Evolutionary conservation across 441 rosid genomes (phyloP).

Genomic region (Dalechampia spathulata): DNA sequence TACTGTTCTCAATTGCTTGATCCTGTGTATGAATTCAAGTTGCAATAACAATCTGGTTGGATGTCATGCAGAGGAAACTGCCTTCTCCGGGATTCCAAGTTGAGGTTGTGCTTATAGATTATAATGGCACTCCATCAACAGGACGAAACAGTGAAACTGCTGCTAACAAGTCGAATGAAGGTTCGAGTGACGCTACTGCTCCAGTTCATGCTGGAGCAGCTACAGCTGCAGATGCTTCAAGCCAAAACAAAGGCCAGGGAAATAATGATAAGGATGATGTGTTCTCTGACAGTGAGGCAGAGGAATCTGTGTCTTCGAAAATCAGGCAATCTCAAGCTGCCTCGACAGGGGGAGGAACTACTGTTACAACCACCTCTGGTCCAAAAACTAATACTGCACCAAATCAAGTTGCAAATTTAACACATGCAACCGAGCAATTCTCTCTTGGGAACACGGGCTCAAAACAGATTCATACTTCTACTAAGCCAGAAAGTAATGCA

Average conservation of each 20-base stretch:
- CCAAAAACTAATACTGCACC: conserved; percentile 28
- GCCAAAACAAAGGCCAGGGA: conserved; percentile 33
- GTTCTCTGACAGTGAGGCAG: conserved; percentile 78
- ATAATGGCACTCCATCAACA: conserved; percentile 29
- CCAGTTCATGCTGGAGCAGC: conserved; percentile 26
- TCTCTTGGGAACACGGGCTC: conserved; percentile 41
- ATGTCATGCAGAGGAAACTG: conserved; percentile 74
- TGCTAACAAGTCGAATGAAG: conserved; percentile 29
- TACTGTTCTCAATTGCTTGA: background rate
- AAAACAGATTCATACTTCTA: conserved; percentile 15
- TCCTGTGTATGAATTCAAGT: background rate
- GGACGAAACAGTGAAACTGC: conserved; percentile 27
- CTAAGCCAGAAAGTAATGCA: conserved; percentile 28
- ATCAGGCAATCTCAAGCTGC: conserved; percentile 24
- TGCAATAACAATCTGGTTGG: conserved; percentile 9
- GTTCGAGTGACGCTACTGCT: conserved; percentile 34
- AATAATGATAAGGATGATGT: conserved; percentile 69
- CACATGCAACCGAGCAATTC: conserved; percentile 46
- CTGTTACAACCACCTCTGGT: conserved; percentile 24
- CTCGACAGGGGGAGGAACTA: conserved; percentile 26
- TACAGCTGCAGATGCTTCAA: conserved; percentile 25
- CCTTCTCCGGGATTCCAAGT: conserved; percentile 96
- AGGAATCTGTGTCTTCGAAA: conserved; percentile 42
- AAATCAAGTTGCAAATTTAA: conserved; percentile 43
- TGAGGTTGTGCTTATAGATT: conserved; percentile 83